A percentile compares a stretch with the other conserved stretches of the same genome.
Evolutionary conservation across 108 stramenopile species (phyloP).

Genomic region (Bacterosira constricta): DNA sequence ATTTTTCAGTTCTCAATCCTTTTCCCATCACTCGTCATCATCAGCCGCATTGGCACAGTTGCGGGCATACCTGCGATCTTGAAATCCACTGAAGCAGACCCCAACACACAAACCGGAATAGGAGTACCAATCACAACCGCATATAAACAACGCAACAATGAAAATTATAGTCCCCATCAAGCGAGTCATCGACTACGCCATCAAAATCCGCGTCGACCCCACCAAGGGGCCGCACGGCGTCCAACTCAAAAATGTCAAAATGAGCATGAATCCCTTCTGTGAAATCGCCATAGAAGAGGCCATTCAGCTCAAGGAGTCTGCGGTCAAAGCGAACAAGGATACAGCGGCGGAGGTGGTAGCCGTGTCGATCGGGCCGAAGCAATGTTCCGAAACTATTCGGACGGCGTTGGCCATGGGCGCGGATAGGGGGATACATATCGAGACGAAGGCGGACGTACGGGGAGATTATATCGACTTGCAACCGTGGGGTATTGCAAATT

Average conservation of each 20-base stretch:
- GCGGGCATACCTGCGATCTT: no score
- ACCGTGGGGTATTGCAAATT: slow-evolving; percentile 93
- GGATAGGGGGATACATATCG: slow-evolving; percentile 93
- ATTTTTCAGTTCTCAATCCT: no score
- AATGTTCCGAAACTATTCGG: slow-evolving; percentile 93
- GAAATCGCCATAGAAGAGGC: slow-evolving; percentile 98
- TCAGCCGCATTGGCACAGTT: no score
- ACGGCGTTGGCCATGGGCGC: slow-evolving; percentile 92
- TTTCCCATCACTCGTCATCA: no score
- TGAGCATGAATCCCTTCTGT: slow-evolving; percentile 99
- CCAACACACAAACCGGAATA: no score
- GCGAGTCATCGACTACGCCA: slow-evolving; percentile 98
- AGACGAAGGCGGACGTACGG: slow-evolving; percentile 82
- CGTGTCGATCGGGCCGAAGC: slow-evolving; percentile 97
- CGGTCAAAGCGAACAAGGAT: slow-evolving; percentile 42
- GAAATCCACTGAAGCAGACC: no score
- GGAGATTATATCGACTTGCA: slow-evolving; percentile 95
- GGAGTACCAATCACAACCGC: no score
- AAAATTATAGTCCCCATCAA: slow-evolving; percentile 96
- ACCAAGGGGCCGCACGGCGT: slow-evolving; percentile 78
- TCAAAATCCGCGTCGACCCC: slow-evolving; percentile 96
- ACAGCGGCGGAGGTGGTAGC: slow-evolving; percentile 92
- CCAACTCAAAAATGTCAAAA: slow-evolving; percentile 97
- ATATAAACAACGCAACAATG: slow-evolving; percentile 25
- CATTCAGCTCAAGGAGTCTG: slow-evolving; percentile 92